Evolutionary conservation across 257 asterid species (phyloP), one percentile per base, ranked within the genome.

Genomic region (Forsythia viridissima): DNA sequence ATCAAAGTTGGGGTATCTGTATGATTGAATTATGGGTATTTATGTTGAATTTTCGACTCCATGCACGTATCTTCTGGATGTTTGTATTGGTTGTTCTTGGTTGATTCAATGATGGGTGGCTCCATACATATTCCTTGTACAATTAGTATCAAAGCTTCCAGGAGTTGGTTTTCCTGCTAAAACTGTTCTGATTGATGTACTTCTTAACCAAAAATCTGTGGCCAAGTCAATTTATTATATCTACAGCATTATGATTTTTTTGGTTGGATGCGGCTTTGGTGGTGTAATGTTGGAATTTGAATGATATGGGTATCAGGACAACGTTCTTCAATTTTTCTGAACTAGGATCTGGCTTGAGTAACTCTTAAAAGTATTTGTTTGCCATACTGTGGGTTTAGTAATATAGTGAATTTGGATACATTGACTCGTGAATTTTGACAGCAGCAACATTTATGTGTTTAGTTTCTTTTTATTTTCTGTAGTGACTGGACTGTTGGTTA

Each of bases 31-130:
- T n/a, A 18, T 40, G 42, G 63, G 16, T 48, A 48, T 73, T 43
- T 24, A 18, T 67, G 63, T 57, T 80, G 43, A 40, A 76, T 70
- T 30, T 79, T 42, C 15, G 70, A 65, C 11, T 66, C 51, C 20
- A n/a, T 73, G 42, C 30, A 48, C 63, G 68, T 76, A 76, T 79
- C 66, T 43, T 41, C 71, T 87, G 76, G 69, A 78, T 71, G 71
- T 24, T 24, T 21, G 30, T 20, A 44, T 71, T 70, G 52, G 38
- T 70, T 72, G 46, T 78, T 67, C 51, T 80, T 76, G 66, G 59
- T 76, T 77, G 70, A 79, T 63, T 57, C 51, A 83, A 43, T 71
- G 57, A 80, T 72, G 76, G 63, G 66, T 48, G 39, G 8, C 16
- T 63, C 18, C 39, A 1, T 9, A 3, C 15, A 70, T 57, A 20